phyloP scores from a whole-genome alignment of 345 rosid genomes.

The Aethionema arabicum region DNA sequence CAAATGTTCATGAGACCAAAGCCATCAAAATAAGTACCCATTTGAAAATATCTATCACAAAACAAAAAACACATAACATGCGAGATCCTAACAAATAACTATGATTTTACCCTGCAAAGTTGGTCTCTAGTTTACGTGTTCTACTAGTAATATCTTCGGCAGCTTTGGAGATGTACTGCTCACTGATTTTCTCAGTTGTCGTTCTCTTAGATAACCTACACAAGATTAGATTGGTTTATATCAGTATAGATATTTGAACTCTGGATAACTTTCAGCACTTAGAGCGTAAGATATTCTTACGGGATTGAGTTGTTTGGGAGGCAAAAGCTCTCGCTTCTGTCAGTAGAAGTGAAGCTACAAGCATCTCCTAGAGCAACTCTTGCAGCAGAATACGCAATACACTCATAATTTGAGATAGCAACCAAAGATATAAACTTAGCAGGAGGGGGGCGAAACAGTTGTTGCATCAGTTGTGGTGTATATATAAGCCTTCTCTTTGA shows the following conservation, averaged over 20 bases:
- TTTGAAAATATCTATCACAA: constrained; percentile 6
- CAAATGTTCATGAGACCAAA: constrained; percentile 19
- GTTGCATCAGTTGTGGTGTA: constrained; percentile 85
- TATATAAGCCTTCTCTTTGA: constrained; percentile 76
- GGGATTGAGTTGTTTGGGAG: constrained; percentile 40
- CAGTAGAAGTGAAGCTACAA: constrained; percentile 46
- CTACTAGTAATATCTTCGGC: constrained; percentile 59
- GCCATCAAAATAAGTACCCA: not conserved
- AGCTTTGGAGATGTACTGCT: constrained; percentile 55
- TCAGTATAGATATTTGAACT: not conserved
- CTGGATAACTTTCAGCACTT: not conserved
- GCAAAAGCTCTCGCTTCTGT: constrained; percentile 34
- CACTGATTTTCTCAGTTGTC: constrained; percentile 44
- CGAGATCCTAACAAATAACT: not conserved
- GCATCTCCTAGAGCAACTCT: constrained; percentile 72
- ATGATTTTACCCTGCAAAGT: constrained; percentile 50
- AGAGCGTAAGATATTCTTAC: constrained; percentile 45
- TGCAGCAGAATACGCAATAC: constrained; percentile 47
- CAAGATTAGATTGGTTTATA: not conserved
- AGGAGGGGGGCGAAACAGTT: constrained; percentile 55
- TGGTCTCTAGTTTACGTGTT: constrained; percentile 59
- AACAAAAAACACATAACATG: not conserved
- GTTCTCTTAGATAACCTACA: constrained; percentile 49
- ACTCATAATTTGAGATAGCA: constrained; percentile 53
- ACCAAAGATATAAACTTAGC: constrained; percentile 45